Evolutionary conservation across 202 grass and related monocot genomes (phyloP).

Genomic region (Elaeis oleifera): DNA sequence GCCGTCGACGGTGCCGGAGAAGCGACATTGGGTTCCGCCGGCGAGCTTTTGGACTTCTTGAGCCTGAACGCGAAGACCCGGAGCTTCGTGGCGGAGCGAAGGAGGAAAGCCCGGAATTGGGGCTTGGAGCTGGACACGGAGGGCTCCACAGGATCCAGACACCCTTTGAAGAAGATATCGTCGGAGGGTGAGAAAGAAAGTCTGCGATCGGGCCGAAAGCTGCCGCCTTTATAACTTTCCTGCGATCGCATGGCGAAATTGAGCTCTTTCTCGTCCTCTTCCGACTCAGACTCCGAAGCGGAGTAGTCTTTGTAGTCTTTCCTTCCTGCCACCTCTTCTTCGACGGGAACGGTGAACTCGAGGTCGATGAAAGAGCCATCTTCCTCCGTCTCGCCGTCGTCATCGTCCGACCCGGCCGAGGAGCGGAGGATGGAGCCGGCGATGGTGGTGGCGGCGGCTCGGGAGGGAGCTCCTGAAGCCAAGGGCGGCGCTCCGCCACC

Average conservation of each 20-base stretch:
- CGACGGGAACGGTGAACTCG: not conserved
- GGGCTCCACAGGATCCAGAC: conserved; percentile 7
- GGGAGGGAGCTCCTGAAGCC: no score
- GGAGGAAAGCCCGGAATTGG: conserved; percentile 8
- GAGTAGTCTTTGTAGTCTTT: no score
- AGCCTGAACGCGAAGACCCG: not conserved
- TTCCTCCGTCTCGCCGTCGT: not conserved
- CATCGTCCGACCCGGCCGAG: not conserved
- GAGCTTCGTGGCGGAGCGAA: conserved; percentile 11
- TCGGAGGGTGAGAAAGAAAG: not conserved
- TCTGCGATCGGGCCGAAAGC: not conserved
- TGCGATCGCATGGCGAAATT: no score
- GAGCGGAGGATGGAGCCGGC: not conserved
- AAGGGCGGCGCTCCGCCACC: no score
- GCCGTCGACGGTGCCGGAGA: not conserved
- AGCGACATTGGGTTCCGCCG: not conserved
- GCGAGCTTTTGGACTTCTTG: not conserved
- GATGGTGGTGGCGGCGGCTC: no score
- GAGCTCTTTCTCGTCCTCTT: no score
- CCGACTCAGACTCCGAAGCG: no score
- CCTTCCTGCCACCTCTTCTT: not conserved
- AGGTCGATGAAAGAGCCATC: conserved; percentile 11
- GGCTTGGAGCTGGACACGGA: conserved; percentile 12
- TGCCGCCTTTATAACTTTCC: not conserved
- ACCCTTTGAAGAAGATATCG: conserved; percentile 16